These are phyloP conservation scores for Hymenoscyphus occultus DNA, from an alignment of 2,329 filamentous ascomycete species.

Conservation along the genomic window DNA sequence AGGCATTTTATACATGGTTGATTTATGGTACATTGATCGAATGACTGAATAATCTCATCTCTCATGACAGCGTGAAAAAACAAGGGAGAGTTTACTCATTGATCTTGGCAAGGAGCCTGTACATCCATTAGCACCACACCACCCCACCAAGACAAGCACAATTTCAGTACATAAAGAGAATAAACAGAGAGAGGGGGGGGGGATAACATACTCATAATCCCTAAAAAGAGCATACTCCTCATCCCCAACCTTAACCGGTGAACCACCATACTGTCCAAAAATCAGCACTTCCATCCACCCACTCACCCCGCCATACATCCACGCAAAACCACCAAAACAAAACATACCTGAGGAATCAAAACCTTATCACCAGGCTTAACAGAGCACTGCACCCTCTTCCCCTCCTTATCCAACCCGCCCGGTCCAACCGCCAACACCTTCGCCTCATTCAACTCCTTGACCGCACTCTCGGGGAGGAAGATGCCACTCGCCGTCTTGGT, in stretches of 20 bases:
- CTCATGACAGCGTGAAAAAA: background rate
- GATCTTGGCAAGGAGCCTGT: constrained; percentile 68
- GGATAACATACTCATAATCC: constrained; percentile 84
- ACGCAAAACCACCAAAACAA: background rate
- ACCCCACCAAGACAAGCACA: no score
- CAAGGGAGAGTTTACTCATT: constrained; percentile 13
- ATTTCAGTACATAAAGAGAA: background rate
- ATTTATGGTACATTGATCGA: constrained; percentile 3
- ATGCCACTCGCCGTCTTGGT: constrained; percentile 94
- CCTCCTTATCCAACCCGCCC: constrained; percentile 81
- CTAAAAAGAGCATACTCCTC: constrained; percentile 96
- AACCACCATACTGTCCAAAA: constrained; percentile 74
- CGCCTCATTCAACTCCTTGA: constrained; percentile 98
- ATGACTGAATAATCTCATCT: background rate
- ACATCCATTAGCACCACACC: constrained; percentile 9
- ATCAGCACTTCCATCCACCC: background rate
- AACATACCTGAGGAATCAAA: constrained; percentile 84
- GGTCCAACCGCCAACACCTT: constrained; percentile 95
- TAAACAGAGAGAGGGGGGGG: background rate
- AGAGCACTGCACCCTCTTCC: constrained; percentile 81
- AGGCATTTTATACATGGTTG: constrained; percentile 3
- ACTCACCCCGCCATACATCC: constrained; percentile 4
- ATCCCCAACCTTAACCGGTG: constrained; percentile 93
- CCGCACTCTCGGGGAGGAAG: constrained; percentile 93
- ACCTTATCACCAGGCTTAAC: constrained; percentile 86